Evolutionary conservation across 352 stramenopile species (phyloP).

Genomic region (Salisapilia sapeloensis): DNA sequence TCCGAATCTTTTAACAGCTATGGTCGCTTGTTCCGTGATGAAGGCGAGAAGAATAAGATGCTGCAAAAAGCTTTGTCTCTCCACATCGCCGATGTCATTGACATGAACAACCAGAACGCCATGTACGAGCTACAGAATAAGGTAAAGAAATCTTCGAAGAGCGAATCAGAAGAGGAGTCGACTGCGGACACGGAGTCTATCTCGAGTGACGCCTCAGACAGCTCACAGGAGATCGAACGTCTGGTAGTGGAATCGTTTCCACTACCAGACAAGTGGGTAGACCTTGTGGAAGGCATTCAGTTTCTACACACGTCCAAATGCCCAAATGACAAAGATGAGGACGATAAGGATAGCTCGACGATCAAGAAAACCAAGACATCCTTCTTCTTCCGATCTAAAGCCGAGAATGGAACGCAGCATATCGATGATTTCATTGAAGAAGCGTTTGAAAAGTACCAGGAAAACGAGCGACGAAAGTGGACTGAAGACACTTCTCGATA

Average conservation of each 20-base stretch:
- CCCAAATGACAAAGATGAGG: slow-evolving; percentile 1
- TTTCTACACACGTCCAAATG: slow-evolving; percentile 4
- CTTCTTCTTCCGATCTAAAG: slow-evolving; percentile 2
- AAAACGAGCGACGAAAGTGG: slow-evolving; percentile 11
- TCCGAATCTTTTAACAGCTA: slow-evolving; percentile 14
- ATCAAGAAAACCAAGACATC: neutral
- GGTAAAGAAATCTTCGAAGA: slow-evolving; percentile 4
- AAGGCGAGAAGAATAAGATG: slow-evolving; percentile 15
- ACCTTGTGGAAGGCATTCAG: slow-evolving; percentile 3
- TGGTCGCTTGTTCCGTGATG: slow-evolving; percentile 14
- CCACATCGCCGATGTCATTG: slow-evolving; percentile 15
- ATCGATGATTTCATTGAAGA: slow-evolving; percentile 18
- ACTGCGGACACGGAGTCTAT: neutral
- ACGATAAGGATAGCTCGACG: neutral
- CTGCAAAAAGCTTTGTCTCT: slow-evolving; percentile 29
- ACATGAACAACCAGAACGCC: slow-evolving; percentile 14
- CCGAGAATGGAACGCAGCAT: slow-evolving; percentile 7
- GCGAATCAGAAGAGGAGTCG: neutral
- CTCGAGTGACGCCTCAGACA: neutral
- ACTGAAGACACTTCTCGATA: slow-evolving; percentile 18
- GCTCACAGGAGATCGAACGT: neutral
- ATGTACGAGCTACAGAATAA: slow-evolving; percentile 22
- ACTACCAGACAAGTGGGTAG: slow-evolving; percentile 3
- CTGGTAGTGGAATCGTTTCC: slow-evolving; percentile 2
- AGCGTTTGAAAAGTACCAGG: slow-evolving; percentile 17